Percentiles rank a stretch among this genome's conserved stretches.
Evolutionary conservation across 495 filamentous ascomycete species (phyloP).

Genomic region (Neurospora africana): DNA sequence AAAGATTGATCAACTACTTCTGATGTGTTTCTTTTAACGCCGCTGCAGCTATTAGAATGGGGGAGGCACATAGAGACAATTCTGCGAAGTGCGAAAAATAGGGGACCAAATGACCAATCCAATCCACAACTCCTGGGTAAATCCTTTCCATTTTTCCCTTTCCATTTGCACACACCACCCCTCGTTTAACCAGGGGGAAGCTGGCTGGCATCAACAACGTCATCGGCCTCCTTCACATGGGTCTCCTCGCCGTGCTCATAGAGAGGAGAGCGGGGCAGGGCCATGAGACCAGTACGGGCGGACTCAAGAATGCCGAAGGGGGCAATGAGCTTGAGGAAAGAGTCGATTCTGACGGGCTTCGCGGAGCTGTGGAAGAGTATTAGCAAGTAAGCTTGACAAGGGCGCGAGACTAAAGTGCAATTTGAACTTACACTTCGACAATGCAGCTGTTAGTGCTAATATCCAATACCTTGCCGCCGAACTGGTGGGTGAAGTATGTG

Average conservation of each 20-base stretch:
- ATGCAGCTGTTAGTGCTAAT: conserved; percentile 98
- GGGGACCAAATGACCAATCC: conserved; percentile 5
- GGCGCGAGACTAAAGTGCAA: not conserved
- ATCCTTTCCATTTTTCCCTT: not conserved
- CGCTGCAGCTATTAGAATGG: not conserved
- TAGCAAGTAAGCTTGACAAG: not conserved
- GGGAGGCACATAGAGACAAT: not conserved
- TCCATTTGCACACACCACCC: not conserved
- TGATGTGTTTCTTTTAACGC: not conserved
- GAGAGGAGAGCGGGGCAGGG: conserved; percentile 84
- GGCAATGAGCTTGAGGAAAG: conserved; percentile 88
- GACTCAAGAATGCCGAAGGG: conserved; percentile 98
- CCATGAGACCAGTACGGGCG: conserved; percentile 90
- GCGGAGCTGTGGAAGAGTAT: conserved; percentile 52
- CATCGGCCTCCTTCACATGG: conserved; percentile 77
- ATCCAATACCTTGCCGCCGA: conserved; percentile 93
- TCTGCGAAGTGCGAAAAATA: not conserved
- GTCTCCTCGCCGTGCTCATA: conserved; percentile 60
- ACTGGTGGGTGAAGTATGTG: conserved; percentile 92
- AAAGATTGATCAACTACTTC: not conserved
- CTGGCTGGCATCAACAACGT: conserved; percentile 84
- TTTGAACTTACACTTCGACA: conserved; percentile 74
- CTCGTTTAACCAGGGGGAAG: conserved; percentile 75
- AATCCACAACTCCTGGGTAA: not conserved
- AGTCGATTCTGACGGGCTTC: conserved; percentile 88